Evolutionary conservation across 2,329 filamentous ascomycete genomes (phyloP), one percentile per base, ranked within the genome.

Genomic region (Colletotrichum sp.): DNA sequence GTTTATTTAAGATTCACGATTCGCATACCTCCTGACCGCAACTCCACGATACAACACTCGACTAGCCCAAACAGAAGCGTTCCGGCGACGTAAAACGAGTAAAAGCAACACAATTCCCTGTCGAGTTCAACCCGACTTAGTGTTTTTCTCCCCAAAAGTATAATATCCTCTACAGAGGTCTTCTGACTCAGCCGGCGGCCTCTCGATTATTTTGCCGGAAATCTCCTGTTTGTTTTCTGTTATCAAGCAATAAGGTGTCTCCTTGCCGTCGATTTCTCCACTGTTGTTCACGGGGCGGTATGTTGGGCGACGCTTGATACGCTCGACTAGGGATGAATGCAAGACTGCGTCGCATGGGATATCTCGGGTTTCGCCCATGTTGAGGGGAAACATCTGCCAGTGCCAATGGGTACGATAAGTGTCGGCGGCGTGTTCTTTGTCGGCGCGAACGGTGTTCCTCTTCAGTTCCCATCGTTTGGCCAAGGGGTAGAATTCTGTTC

Each of bases 391-490:
- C 39, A 82, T 81, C 7, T 83, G 76, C n/a, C 84, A 81, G 7
- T 79, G 79, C 84, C 83, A 85, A 18, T 77, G 43, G n/a, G 43
- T 13, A 52, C n/a, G n/a, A 7, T 52, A 52, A 13, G n/a, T 69
- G 6, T 52, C 43, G 43, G n/a, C 43, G n/a, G 43, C 4, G 43
- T 52, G n/a, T 2, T 52, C 10, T 52, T 52, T 52, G 43, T 52
- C 43, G n/a, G 43, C n/a, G 6, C 43, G n/a, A 24, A 52, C 12
- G 1, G 57, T 60, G 2, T 60, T 9, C 3, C 26, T 21, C 28
- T 32, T 60, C 21, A 87, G 79, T 48, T 87, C 86, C 84, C 84
- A 86, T 8, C 86, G 84, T 1, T 83, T 84, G 43, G 86, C 81
- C 67, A 85, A 76, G 0, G 86, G 86, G n/a, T 43, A 63, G 18